phyloP scores from a whole-genome alignment of 2,329 filamentous ascomycete genomes.

The Penicillium sclerotigenum region DNA sequence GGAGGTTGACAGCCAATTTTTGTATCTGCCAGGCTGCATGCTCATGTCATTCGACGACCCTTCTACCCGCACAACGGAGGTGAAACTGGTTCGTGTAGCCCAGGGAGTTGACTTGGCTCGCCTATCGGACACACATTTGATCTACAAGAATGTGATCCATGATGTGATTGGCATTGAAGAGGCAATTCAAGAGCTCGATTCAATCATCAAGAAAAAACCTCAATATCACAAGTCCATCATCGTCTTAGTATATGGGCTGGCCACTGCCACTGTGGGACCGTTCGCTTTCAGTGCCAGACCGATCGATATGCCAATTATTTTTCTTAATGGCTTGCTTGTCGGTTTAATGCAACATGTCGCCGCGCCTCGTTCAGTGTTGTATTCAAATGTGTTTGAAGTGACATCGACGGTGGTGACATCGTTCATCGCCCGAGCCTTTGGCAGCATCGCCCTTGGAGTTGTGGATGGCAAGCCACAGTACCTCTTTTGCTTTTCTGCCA shows the following conservation, averaged over 20 bases:
- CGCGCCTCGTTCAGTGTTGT: conserved; percentile 68
- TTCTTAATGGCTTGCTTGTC: conserved; percentile 68
- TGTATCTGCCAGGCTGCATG: conserved; percentile 69
- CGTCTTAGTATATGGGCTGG: conserved; percentile 70
- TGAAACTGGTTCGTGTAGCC: conserved; percentile 41
- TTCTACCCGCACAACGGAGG: conserved; percentile 43
- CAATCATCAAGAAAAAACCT: conserved; percentile 56
- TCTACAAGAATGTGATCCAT: conserved; percentile 48
- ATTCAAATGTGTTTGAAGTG: conserved; percentile 62
- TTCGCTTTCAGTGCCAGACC: conserved; percentile 74
- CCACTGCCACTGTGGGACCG: conserved; percentile 70
- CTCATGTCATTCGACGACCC: conserved; percentile 58
- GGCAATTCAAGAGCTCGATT: conserved; percentile 39
- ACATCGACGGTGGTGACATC: conserved; percentile 62
- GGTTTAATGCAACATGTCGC: conserved; percentile 72
- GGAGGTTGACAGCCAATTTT: conserved; percentile 81
- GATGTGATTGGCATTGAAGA: conserved; percentile 44
- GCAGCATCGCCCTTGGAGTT: conserved; percentile 53
- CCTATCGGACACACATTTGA: conserved; percentile 42
- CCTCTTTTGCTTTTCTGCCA: conserved; percentile 67
- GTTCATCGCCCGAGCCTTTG: conserved; percentile 64
- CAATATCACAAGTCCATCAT: conserved; percentile 52
- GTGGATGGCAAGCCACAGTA: conserved; percentile 28
- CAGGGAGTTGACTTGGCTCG: conserved; percentile 44
- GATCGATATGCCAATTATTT: conserved; percentile 74